phyloP scores from a whole-genome alignment of 805 yeast species.

The Debaryomyces maramus region DNA sequence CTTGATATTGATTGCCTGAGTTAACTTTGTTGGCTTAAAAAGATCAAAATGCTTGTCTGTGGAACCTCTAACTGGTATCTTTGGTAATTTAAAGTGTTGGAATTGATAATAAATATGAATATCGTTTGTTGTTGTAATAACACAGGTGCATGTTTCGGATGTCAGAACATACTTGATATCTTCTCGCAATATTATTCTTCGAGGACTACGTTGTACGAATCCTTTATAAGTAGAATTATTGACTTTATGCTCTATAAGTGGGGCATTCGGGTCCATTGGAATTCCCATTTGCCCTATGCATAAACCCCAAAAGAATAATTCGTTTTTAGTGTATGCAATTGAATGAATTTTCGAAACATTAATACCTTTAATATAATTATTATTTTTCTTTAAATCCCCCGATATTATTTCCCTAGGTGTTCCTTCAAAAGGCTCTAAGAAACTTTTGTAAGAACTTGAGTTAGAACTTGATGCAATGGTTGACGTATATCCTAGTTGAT shows the following conservation, averaged over 20 bases:
- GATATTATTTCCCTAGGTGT: conserved; percentile 40
- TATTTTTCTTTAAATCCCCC: conserved; percentile 44
- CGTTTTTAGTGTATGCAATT: conserved; percentile 51
- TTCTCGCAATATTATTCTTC: conserved; percentile 42
- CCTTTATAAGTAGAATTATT: conserved; percentile 37
- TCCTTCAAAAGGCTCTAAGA: conserved; percentile 29
- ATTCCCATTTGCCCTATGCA: conserved; percentile 82
- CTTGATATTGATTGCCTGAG: conserved; percentile 37
- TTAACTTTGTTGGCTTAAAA: conserved; percentile 53
- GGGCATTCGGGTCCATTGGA: conserved; percentile 13
- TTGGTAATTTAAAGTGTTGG: conserved; percentile 52
- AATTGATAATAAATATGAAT: conserved; percentile 62
- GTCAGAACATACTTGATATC: conserved; percentile 60
- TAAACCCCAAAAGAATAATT: conserved; percentile 70
- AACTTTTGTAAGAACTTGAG: conserved; percentile 15
- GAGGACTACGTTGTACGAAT: conserved; percentile 38
- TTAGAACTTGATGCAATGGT: conserved; percentile 13
- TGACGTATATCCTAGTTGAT: conserved; percentile 58
- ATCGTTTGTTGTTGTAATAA: conserved; percentile 57
- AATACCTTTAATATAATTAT: conserved; percentile 39
- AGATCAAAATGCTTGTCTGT: conserved; percentile 48
- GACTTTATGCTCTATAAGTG: conserved; percentile 25
- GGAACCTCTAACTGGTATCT: conserved; percentile 34
- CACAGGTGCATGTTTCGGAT: conserved; percentile 68
- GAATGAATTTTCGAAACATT: conserved; percentile 72